Evolutionary conservation across 2,329 filamentous ascomycete genomes (phyloP).

Genomic region (Diaporthe sp.): DNA sequence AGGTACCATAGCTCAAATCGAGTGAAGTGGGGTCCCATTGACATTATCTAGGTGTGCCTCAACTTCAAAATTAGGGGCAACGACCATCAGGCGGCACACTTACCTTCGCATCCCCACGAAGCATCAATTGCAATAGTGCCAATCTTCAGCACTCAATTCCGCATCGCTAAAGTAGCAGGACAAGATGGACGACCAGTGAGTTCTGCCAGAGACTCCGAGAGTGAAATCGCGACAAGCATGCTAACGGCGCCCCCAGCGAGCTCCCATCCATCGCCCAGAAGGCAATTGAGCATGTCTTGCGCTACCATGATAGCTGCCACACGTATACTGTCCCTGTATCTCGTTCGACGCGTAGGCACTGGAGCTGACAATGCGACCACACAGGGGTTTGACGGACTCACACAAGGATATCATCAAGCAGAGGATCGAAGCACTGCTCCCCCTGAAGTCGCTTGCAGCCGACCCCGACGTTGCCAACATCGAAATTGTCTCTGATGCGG

Average conservation of each 20-base stretch:
- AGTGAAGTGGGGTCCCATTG: background rate
- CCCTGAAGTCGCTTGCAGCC: conserved; percentile 5
- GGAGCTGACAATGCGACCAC: background rate
- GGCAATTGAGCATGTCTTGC: background rate
- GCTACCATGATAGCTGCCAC: background rate
- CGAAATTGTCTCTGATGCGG: conserved; percentile 36
- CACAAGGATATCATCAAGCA: background rate
- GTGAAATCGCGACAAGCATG: too few species aligned
- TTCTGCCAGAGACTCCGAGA: background rate
- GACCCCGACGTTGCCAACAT: conserved; percentile 31
- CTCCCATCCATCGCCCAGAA: conserved; percentile 22
- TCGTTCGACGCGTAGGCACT: too few species aligned
- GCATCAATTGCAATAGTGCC: background rate
- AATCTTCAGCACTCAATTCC: background rate
- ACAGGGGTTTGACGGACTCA: background rate
- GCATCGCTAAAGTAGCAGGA: background rate
- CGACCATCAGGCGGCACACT: background rate
- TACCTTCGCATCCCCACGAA: background rate
- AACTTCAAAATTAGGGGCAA: background rate
- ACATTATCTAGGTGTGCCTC: background rate
- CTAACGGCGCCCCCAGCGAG: conserved; percentile 5
- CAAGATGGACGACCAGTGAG: conserved; percentile 15
- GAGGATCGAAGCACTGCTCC: background rate
- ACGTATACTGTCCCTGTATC: background rate
- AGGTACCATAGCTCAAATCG: background rate